Conservation (phyloP, 2,329 filamentous ascomycete species). For the Aspergillus fumigatus region DNA sequence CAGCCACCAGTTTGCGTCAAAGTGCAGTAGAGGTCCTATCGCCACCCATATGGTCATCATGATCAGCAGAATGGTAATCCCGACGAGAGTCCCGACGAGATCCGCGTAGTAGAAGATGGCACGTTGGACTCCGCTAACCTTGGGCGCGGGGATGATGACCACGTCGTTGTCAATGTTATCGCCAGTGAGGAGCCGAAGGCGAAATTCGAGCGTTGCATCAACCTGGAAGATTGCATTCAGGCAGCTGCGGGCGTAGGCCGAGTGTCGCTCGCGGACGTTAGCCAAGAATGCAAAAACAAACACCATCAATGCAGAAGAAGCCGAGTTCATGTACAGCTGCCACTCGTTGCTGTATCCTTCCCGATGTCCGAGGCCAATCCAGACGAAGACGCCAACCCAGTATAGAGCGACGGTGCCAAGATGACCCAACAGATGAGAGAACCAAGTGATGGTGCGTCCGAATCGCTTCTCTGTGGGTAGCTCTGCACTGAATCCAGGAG, state of each 20-base stretch:
- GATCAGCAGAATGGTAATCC: constrained; percentile 33
- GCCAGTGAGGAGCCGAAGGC: constrained; percentile 13
- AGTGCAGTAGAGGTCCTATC: constrained; percentile 36
- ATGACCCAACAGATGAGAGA: constrained; percentile 1
- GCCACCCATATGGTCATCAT: constrained; percentile 38
- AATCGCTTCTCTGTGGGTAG: constrained; percentile 19
- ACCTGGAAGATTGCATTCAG: constrained; percentile 18
- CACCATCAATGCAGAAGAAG: constrained; percentile 41
- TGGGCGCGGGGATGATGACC: constrained; percentile 28
- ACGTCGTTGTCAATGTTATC: constrained; percentile 27
- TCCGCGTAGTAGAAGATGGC: constrained; percentile 35
- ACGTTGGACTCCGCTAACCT: constrained; percentile 29
- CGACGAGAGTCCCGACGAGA: constrained; percentile 39
- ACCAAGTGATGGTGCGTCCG: background rate
- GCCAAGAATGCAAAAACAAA: constrained; percentile 31
- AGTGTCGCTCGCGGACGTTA: constrained; percentile 18
- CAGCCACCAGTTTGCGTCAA: constrained; percentile 44
- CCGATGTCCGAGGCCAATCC: constrained; percentile 1
- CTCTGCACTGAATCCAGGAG: constrained; percentile 20
- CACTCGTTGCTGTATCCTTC: background rate
- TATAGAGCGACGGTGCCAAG: background rate
- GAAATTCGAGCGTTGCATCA: constrained; percentile 12
- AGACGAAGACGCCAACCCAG: constrained; percentile 1
- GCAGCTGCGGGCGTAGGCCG: constrained; percentile 9
- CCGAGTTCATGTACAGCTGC: constrained; percentile 30